Conservation (phyloP, 768 basidiomycete genomes). For the Lyophyllum shimeji region DNA sequence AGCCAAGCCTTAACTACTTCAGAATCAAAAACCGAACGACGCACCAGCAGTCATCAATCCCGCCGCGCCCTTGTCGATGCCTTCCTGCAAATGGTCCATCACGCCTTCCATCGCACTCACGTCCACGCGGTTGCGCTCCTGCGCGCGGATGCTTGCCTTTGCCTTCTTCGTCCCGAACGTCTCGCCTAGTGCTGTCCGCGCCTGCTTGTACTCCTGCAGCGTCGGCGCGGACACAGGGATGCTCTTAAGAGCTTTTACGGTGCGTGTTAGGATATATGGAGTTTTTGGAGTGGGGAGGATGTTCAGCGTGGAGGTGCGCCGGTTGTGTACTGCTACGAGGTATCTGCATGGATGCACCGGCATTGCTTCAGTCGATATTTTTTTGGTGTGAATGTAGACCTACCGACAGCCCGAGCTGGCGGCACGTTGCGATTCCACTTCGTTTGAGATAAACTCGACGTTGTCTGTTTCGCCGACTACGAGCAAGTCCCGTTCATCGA, state of each 20-base stretch:
- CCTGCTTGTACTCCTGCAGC: constrained; percentile 55
- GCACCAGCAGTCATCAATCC: constrained; percentile 70
- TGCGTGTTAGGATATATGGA: constrained; percentile 64
- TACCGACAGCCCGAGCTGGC: constrained; percentile 70
- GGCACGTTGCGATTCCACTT: constrained; percentile 47
- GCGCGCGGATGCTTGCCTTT: constrained; percentile 78
- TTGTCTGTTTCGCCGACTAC: constrained; percentile 83
- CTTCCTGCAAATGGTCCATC: constrained; percentile 76
- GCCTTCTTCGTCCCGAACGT: constrained; percentile 96
- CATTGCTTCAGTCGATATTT: no score
- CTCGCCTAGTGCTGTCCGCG: constrained; percentile 80
- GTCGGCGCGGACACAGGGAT: constrained; percentile 49
- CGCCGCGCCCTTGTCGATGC: constrained; percentile 73
- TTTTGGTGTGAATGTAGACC: constrained; percentile 30
- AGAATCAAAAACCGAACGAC: constrained; percentile 20
- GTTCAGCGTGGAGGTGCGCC: constrained; percentile 65
- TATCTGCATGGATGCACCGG: no score
- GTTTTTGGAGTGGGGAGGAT: constrained; percentile 69
- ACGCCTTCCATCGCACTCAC: constrained; percentile 85
- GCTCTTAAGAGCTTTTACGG: constrained; percentile 83
- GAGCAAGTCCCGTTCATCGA: constrained; percentile 35
- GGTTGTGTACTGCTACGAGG: constrained; percentile 80
- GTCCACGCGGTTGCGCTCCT: constrained; percentile 89
- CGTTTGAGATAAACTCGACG: constrained; percentile 77
- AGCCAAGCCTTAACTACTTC: no score